Percentiles rank a stretch among this genome's conserved stretches.
Evolutionary conservation across 805 yeast genomes (phyloP).

Genomic region (Saturnispora gosingensis): DNA sequence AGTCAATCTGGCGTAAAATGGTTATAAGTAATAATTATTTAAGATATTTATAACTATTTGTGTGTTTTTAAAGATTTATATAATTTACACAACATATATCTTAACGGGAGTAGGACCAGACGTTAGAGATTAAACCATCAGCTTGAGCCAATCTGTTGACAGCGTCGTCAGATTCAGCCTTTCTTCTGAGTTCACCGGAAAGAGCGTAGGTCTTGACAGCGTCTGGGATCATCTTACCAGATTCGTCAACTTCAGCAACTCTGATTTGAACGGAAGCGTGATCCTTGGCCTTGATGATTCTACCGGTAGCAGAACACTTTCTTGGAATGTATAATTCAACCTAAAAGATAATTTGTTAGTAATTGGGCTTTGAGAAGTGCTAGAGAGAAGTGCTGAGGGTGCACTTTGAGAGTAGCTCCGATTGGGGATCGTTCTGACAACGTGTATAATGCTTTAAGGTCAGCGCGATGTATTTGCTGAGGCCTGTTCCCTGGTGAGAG

Average conservation of each 20-base stretch:
- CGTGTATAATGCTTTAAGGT: too few relatives aligned
- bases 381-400: background rate
- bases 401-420: too few relatives aligned
- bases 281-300: constrained; percentile 99
- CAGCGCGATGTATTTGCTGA: too few relatives aligned
- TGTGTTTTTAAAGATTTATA: constrained; percentile 2
- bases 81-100: constrained; percentile 9
- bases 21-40: background rate
- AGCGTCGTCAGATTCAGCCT: constrained; percentile 99
- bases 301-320: constrained; percentile 99
- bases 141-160: constrained; percentile 98
- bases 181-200: constrained; percentile 93
- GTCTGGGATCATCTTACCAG: constrained; percentile 91
- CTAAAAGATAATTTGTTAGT: constrained; percentile 33
- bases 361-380: background rate
- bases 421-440: too few relatives aligned
- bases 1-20: background rate
- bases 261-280: constrained; percentile 98
- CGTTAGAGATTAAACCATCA: constrained; percentile 96
- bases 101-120: constrained; percentile 92
- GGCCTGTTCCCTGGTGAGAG: too few relatives aligned
- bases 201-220: constrained; percentile 91
- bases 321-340: constrained; percentile 99
- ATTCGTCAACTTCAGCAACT: constrained; percentile 96
- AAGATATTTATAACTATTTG: constrained; percentile 1